Percentiles rank a stretch among this genome's conserved stretches.
Evolutionary conservation across 306 rosid species (phyloP).

Genomic region (Trifolium fragiferum): DNA sequence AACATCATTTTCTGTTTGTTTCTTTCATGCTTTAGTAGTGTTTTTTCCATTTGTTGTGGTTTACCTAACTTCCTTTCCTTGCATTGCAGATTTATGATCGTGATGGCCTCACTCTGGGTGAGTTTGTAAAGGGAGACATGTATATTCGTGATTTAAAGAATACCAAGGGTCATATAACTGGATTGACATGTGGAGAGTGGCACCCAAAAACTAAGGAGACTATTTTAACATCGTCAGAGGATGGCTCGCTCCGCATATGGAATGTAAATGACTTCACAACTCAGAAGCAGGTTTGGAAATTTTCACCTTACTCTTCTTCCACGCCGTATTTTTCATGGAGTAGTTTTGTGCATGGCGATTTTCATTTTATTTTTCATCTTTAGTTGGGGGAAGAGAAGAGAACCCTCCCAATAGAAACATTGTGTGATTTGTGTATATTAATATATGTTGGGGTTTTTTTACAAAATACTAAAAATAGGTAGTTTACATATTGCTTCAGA

Average conservation of each 20-base stretch:
- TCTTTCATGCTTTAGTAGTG: constrained; percentile 5
- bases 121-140: constrained; percentile 95
- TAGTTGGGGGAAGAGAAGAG: not conserved
- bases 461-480: not conserved
- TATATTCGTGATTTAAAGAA: constrained; percentile 95
- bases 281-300: constrained; percentile 78
- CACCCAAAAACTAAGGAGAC: constrained; percentile 86
- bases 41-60: not conserved
- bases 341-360: constrained; percentile 20
- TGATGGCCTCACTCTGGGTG: constrained; percentile 93
- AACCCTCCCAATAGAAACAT: constrained; percentile 12
- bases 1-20: constrained; percentile 1
- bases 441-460: not conserved
- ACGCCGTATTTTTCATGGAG: constrained; percentile 19
- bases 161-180: constrained; percentile 93
- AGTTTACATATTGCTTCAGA: not conserved
- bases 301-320: constrained; percentile 23
- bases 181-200: constrained; percentile 98
- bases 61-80: constrained; percentile 11
- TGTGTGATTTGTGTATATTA: not conserved
- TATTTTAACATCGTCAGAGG: constrained; percentile 91
- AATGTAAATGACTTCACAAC: constrained; percentile 94
- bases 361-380: constrained; percentile 2
- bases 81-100: constrained; percentile 92
- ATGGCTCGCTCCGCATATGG: constrained; percentile 95